Evolutionary conservation across 225 moss, liverwort and hornwort species (phyloP), one percentile per base, ranked within the genome.

Genomic region (Bryoerythrophyllum caledonicum): DNA sequence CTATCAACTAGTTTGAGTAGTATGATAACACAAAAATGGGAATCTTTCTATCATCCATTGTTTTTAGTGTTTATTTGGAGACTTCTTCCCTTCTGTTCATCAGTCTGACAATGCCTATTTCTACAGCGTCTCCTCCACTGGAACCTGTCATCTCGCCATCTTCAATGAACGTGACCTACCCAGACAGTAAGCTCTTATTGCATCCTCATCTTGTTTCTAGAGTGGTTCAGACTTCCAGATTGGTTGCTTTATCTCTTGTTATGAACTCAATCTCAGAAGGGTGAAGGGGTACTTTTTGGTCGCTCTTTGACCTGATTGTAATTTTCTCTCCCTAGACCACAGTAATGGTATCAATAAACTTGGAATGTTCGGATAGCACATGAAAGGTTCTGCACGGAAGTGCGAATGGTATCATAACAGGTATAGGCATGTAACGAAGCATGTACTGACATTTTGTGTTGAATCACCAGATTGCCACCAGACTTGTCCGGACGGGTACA

Each of bases 401-500:
- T 30, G 30, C 30, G 4, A 30, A 30, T 30, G 34, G 6, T 34
- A 34, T 34, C 30, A 30, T 30, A 30, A 30, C 30, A 30, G 2
- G 4, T 34, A 34, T 34, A 34, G 34, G 5, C 38, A 37, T n/a
- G 5, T 55, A 40, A 69, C 32, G 28, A 26, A 53, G 34, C 65
- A 49, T 70, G 66, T 24, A 10, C 48, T 79, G 44, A 80, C 21
- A 28, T 6, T 21, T 44, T 46, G 19, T 73, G 43, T 84, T 70
- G 44, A 26, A 63, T 53, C 38, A 52, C 58, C 79, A 87, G 87
- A 84, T 63, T 87, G 87, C 57, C 87, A 79, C 57, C 84, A 79
- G 76, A 63, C 60, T 70, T 91, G 91, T 70, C 80, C 84, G 49
- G 83, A 89, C 75, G 91, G 91, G 35, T 87, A 89, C 65, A 91